A percentile compares a stretch with the other conserved stretches of the same genome.
These are phyloP conservation scores for Colletotrichum viniferum DNA, from an alignment of 2,329 filamentous ascomycete genomes.

Conservation along the genomic window DNA sequence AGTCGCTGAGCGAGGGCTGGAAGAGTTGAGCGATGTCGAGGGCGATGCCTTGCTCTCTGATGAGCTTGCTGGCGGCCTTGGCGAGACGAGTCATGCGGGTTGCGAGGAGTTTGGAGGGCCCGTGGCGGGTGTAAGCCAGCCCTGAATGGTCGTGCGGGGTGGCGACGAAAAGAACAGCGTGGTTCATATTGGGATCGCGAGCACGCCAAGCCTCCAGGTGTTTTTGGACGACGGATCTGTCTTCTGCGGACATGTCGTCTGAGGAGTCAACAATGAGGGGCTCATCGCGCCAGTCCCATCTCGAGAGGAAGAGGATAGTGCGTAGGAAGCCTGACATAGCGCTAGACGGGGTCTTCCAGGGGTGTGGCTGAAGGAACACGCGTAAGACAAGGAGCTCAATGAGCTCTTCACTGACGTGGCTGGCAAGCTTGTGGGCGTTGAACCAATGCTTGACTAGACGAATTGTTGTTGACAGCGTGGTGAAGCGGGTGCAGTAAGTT, in stretches of 20 bases:
- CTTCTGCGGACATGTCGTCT: conserved; percentile 64
- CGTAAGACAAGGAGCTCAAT: conserved; percentile 83
- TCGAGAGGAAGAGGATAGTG: conserved; percentile 77
- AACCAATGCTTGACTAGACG: conserved; percentile 92
- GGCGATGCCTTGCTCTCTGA: conserved; percentile 55
- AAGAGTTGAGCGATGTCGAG: conserved; percentile 70
- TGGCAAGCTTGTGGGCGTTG: conserved; percentile 76
- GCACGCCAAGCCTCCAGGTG: conserved; percentile 85
- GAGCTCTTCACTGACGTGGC: conserved; percentile 79
- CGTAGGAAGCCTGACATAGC: conserved; percentile 81
- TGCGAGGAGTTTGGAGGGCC: conserved; percentile 82
- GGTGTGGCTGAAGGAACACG: conserved; percentile 80
- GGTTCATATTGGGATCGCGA: conserved; percentile 88
- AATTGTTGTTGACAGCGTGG: conserved; percentile 80
- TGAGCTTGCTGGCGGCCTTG: conserved; percentile 71
- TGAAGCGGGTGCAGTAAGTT: conserved; percentile 80
- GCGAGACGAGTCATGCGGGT: conserved; percentile 83
- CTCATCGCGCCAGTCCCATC: conserved; percentile 90
- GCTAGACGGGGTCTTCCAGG: conserved; percentile 80
- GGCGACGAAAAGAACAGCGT: conserved; percentile 79
- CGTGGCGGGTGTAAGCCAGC: conserved; percentile 74
- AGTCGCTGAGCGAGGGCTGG: conserved; percentile 73
- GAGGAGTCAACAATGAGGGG: conserved; percentile 82
- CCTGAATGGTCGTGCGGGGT: conserved; percentile 80
- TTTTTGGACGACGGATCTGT: conserved; percentile 67